Base-by-base conservation (phyloP, 331 rosid species). In the Dryas integrifolia region DNA sequence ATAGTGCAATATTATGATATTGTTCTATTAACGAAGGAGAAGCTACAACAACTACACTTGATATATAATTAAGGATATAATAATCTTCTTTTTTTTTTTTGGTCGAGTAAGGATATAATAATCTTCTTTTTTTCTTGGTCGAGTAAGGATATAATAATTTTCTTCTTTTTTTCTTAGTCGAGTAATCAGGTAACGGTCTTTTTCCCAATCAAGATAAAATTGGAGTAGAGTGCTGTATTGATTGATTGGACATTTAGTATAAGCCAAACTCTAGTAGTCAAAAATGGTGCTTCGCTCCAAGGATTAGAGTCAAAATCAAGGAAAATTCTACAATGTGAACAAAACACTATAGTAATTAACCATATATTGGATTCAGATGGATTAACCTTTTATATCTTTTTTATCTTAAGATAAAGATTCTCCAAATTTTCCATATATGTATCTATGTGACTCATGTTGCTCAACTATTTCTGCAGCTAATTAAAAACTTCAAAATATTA, bases 121-220 rank as follows among this genome's bases (percentile, higher is more conserved):
- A 30, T 30, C 35, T 30, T 30, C 24, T 21, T 21, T 21, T 30
- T 30, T 30, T 30, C 3, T 1, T 30, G 2, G 35, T 30, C 35
- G 35, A 30, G 35, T 30, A 30, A 30, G 35, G 35, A 30, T 30
- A 30, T 30, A 30, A 21, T 21, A 21, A 18, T 18, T 18, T 18
- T 18, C 21, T 18, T 18, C 21, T 18, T 18, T 18, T 18, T 18
- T 18, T 18, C 21, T 18, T 18, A 18, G 21, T 18, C 21, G 21
- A 18, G 21, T 59, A 76, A 59, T 59, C 56, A 52, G 66, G 49
- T 56, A 53, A 75, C 46, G 4, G 14, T 66, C 52, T 53, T 26
- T 80, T 76, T n/a, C 71, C 83, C 55, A 46, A 78, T 67, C 80
- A 82, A 67, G 74, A 78, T 39, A 39, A 39, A 48, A 49, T 13